Evolutionary conservation across 2,329 filamentous ascomycete species (phyloP).

Genomic region (Thielaviopsis punctulata): DNA sequence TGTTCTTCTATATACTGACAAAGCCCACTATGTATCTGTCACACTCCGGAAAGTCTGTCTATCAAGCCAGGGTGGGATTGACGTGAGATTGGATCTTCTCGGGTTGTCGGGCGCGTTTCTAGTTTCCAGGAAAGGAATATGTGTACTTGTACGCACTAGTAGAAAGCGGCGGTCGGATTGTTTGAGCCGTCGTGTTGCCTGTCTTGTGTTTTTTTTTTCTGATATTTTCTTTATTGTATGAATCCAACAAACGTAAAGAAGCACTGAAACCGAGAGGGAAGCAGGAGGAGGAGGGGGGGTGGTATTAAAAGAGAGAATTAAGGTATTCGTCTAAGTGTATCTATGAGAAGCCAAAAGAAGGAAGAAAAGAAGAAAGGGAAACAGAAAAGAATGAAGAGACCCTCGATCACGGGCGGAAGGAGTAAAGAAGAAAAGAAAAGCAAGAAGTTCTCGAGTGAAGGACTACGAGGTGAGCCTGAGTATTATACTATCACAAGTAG

Average conservation of each 20-base stretch:
- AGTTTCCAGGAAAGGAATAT: background rate
- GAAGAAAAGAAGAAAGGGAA: background rate
- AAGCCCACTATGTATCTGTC: background rate
- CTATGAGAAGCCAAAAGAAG: background rate
- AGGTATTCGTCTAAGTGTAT: background rate
- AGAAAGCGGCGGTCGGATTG: background rate
- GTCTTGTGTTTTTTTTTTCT: too few relatives aligned
- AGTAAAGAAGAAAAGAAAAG: constrained; percentile 4
- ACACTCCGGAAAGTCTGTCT: background rate
- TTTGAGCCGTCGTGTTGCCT: background rate
- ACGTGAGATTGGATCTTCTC: background rate
- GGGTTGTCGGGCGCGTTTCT: background rate
- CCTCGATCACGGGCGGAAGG: background rate
- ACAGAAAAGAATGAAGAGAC: background rate
- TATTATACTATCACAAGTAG: background rate
- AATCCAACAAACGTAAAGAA: too few relatives aligned
- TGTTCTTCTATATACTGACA: background rate
- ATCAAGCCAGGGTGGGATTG: background rate
- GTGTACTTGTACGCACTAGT: background rate
- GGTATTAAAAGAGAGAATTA: background rate
- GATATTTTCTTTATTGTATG: too few relatives aligned
- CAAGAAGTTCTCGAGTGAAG: background rate
- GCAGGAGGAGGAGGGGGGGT: background rate
- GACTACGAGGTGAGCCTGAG: background rate
- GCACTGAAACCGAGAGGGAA: background rate